phyloP scores from a whole-genome alignment of 169 alveolate genomes.

The Ophryocystis elektroscirrha region DNA sequence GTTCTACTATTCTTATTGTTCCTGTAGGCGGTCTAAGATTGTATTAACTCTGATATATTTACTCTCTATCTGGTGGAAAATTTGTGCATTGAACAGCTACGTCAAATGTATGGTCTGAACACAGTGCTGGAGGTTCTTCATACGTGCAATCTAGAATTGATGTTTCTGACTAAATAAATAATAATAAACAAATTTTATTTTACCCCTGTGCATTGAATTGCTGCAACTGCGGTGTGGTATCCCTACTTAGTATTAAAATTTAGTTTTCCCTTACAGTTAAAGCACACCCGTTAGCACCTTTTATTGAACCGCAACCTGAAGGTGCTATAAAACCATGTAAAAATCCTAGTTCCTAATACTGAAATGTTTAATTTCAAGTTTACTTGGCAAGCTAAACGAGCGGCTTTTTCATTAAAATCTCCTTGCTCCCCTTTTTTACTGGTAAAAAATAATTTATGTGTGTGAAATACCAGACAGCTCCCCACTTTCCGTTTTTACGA shows the following conservation, averaged over 20 bases:
- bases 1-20: constrained; percentile 35
- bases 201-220: constrained; percentile 10
- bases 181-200: neutral
- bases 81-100: constrained; percentile 48
- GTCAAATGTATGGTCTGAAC: constrained; percentile 42
- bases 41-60: too few relatives aligned
- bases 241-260: constrained; percentile 45
- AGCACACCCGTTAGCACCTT: constrained; percentile 49
- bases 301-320: neutral
- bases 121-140: constrained; percentile 45
- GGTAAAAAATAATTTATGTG: neutral
- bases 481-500: constrained; percentile 19
- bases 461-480: constrained; percentile 11
- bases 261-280: constrained; percentile 39
- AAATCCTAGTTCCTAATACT: constrained; percentile 22
- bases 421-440: constrained; percentile 35
- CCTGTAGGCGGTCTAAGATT: constrained; percentile 42
- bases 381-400: constrained; percentile 46
- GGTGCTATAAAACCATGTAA: neutral
- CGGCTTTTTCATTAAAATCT: constrained; percentile 39
- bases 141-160: constrained; percentile 31
- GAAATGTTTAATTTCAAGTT: too few relatives aligned
- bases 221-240: constrained; percentile 41
- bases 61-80: constrained; percentile 22
- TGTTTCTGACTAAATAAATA: neutral